Evolutionary conservation across 2,329 filamentous ascomycete species (phyloP).

Genomic region (Colletotrichum liriopes): DNA sequence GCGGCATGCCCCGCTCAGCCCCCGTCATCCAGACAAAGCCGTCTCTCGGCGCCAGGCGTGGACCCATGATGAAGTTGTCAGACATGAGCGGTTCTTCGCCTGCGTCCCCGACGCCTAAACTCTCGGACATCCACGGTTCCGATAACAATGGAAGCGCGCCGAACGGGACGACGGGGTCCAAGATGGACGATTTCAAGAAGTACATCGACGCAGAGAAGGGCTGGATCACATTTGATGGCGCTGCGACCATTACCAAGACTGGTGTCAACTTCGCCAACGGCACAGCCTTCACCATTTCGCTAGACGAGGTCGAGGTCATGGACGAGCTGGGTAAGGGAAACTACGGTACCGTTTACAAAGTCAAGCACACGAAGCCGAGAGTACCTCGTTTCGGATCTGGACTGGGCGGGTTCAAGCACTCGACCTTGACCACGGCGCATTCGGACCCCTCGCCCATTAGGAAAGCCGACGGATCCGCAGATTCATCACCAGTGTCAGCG

Average conservation of each 20-base stretch:
- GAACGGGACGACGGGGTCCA: constrained; percentile 60
- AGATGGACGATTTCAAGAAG: constrained; percentile 76
- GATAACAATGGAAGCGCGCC: constrained; percentile 48
- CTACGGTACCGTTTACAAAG: constrained; percentile 98
- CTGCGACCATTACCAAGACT: constrained; percentile 88
- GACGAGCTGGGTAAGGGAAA: constrained; percentile 98
- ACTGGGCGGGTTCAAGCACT: constrained; percentile 64
- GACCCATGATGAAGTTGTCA: constrained; percentile 74
- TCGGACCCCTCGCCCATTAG: constrained; percentile 54
- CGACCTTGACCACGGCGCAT: constrained; percentile 55
- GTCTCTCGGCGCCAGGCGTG: constrained; percentile 78
- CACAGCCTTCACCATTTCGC: constrained; percentile 90
- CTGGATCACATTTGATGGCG: constrained; percentile 92
- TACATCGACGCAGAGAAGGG: constrained; percentile 94
- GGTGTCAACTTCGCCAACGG: constrained; percentile 95
- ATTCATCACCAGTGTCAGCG: constrained; percentile 46
- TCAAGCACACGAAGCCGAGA: constrained; percentile 82
- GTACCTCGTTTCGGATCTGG: constrained; percentile 73
- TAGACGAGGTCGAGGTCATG: constrained; percentile 94
- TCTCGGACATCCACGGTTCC: constrained; percentile 33
- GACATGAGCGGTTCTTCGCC: constrained; percentile 60
- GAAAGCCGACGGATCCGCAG: constrained; percentile 48
- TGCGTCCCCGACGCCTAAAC: constrained; percentile 56
- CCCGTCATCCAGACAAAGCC: constrained; percentile 64
- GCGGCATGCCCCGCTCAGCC: constrained; percentile 67